Evolutionary conservation across 345 rosid species (phyloP).

Genomic region (Melastoma malabathricum): DNA sequence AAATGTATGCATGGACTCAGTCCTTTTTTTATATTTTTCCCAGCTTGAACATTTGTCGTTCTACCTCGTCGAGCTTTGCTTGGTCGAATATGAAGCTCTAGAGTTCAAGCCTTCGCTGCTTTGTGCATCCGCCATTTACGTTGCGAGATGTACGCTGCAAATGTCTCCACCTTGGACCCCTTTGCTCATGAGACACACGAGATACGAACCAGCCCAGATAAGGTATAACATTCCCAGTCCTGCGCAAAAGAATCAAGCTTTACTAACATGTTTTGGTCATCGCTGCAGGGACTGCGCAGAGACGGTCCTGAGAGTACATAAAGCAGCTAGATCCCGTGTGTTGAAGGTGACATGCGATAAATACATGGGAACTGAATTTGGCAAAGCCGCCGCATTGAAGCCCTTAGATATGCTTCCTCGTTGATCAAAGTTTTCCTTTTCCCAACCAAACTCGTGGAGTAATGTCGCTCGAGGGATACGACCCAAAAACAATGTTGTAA

Average conservation of each 20-base stretch:
- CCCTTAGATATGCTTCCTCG: constrained; percentile 38
- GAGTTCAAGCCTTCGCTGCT: constrained; percentile 68
- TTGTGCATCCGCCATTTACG: constrained; percentile 80
- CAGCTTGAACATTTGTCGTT: constrained; percentile 83
- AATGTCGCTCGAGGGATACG: not conserved
- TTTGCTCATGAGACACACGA: constrained; percentile 49
- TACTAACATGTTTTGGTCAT: not conserved
- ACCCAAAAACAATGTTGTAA: not conserved
- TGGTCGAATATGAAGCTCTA: constrained; percentile 74
- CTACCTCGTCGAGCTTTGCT: constrained; percentile 68
- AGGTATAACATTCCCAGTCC: constrained; percentile 22
- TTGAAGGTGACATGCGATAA: constrained; percentile 67
- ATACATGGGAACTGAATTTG: constrained; percentile 33
- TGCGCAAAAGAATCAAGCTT: not conserved
- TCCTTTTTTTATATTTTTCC: not conserved
- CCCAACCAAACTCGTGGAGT: not conserved
- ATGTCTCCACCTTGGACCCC: constrained; percentile 65
- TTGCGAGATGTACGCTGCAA: constrained; percentile 65
- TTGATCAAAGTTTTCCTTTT: constrained; percentile 6
- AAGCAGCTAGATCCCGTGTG: constrained; percentile 42
- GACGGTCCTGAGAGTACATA: constrained; percentile 64
- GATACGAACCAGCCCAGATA: constrained; percentile 45
- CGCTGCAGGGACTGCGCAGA: constrained; percentile 64
- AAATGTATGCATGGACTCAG: not conserved
- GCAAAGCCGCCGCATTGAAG: constrained; percentile 45